Evolutionary conservation across 257 asterid genomes (phyloP), one percentile per base, ranked within the genome.

Genomic region (Agastache rugosa): DNA sequence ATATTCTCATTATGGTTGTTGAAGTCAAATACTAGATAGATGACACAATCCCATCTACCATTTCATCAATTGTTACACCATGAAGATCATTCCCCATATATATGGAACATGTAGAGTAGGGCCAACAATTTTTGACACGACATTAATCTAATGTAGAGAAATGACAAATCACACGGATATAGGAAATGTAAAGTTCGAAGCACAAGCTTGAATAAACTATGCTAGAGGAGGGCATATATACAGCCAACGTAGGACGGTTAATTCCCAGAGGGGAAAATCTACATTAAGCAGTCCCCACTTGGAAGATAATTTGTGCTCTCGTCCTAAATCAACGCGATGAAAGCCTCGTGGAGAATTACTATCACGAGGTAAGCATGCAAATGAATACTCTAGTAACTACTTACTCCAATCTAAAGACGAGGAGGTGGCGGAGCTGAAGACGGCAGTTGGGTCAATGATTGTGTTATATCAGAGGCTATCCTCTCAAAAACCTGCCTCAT

Each of bases 391-490:
- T 39, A 19, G 23, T 19, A 39, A 37, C 4, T 15, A 64, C 54
- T 64, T 64, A 22, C 55, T 39, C 22, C 3, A 64, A 41, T 19
- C 70, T 64, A 41, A 64, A 20, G 37, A 11, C 7, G 55, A 11
- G 70, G 70, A 64, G 55, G 54, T 3, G 8, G 67, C 10, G 29
- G 27, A 37, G 51, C 48, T 65, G 56, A 42, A 27, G 55, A 65
- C 8, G 35, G 22, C 20, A 17, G 58, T 23, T 42, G 58, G 69
- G 53, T 41, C 19, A 67, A 27, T 15, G 42, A 67, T 9, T 44
- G 58, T 3, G 14, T 16, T 45, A 45, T 25, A 45, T 67, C 72
- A 25, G 59, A 47, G 58, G 72, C 59, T 23, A 67, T 23, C 59
- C 20, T 45, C 27, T 47, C 72, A 47, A 27, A 23, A 16, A 25